Conservation (phyloP, 148 eudicot species). For the Nyssa sinensis region DNA sequence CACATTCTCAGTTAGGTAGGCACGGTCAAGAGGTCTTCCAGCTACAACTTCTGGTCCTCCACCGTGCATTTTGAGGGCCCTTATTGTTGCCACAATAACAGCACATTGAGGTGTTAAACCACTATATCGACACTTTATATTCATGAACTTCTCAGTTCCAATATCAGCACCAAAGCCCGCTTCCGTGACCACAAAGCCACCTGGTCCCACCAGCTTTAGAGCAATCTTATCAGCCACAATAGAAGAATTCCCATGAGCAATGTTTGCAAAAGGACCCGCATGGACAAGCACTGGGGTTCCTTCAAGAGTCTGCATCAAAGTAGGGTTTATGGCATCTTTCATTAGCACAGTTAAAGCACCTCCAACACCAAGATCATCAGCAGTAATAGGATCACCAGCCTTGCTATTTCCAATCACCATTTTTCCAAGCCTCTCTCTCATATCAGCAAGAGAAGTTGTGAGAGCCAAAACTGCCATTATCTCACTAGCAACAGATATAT, state of each 20-base stretch:
- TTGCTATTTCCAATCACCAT: slow-evolving; percentile 97
- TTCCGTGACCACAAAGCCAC: slow-evolving; percentile 95
- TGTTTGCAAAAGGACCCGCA: slow-evolving; percentile 98
- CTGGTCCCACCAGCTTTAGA: slow-evolving; percentile 89
- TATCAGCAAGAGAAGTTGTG: slow-evolving; percentile 84
- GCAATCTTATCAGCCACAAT: slow-evolving; percentile 97
- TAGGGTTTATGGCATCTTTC: slow-evolving; percentile 98
- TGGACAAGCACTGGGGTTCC: slow-evolving; percentile 99
- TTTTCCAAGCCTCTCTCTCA: slow-evolving; percentile 96
- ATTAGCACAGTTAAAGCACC: slow-evolving; percentile 94
- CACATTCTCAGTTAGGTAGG: slow-evolving; percentile 87
- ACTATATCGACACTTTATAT: slow-evolving; percentile 97
- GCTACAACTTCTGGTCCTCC: slow-evolving; percentile 96
- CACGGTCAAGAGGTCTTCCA: slow-evolving; percentile 88
- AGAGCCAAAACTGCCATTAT: slow-evolving; percentile 99
- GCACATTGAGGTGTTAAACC: slow-evolving; percentile 96
- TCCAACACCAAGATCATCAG: slow-evolving; percentile 96
- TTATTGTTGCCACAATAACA: slow-evolving; percentile 84
- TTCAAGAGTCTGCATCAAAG: slow-evolving; percentile 98
- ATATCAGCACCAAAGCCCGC: slow-evolving; percentile 99
- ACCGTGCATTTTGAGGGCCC: slow-evolving; percentile 99
- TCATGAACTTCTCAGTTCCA: slow-evolving; percentile 98
- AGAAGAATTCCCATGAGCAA: slow-evolving; percentile 98
- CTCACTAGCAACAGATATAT: slow-evolving; percentile 98
- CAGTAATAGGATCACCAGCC: slow-evolving; percentile 89